Base-by-base conservation (phyloP, 2,329 filamentous ascomycete species). In the Microcyclospora tardicrescens region DNA sequence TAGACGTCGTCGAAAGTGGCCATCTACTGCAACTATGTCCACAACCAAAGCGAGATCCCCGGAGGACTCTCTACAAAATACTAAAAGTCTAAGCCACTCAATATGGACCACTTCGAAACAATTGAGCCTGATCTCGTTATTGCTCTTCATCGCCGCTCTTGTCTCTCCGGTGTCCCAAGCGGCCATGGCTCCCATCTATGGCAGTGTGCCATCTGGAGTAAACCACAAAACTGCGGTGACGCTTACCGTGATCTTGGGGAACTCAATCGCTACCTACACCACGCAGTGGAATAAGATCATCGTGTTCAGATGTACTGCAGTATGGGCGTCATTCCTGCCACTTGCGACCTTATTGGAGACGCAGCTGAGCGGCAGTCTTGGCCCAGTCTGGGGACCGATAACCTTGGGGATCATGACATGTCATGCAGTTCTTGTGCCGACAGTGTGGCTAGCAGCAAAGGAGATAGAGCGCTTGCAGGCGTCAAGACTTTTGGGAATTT, bases 131-230 rank as follows among this genome's bases (percentile, higher is more conserved):
- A 24, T 24, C 19, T 4, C 19, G 8, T 24, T 24, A 13, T 27
- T 37, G 8, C 35, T 48, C 9, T 33, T 36, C 8, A 64, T 82
- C 34, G 69, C 74, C 9, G 82, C 78, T 33, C 56, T 79, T 32
- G 77, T 73, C 43, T 79, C 81, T 34, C 76, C 78, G 45, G 73
- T 81, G 41, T 89, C 83, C 1, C 76, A 84, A 55, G 68, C 86
- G 45, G 79, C 75, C 30, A 68, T 96, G 28, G 83, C 85, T 14
- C 91, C 91, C 2, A 81, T 93, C 10, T 96, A 93, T 61, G 91
- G 91, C 37, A 77, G 79, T 12, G 83, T 93, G 29, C 83, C 89
- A 1, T 69, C 85, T 1, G 72, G 75, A 1, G 67, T 80, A 47
- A 81, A 79, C 59, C 89, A 95, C 80, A 81, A 48, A 10, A 19